Evolutionary conservation across 495 filamentous ascomycete genomes (phyloP).

Genomic region (Symbiotaphrina buchneri): DNA sequence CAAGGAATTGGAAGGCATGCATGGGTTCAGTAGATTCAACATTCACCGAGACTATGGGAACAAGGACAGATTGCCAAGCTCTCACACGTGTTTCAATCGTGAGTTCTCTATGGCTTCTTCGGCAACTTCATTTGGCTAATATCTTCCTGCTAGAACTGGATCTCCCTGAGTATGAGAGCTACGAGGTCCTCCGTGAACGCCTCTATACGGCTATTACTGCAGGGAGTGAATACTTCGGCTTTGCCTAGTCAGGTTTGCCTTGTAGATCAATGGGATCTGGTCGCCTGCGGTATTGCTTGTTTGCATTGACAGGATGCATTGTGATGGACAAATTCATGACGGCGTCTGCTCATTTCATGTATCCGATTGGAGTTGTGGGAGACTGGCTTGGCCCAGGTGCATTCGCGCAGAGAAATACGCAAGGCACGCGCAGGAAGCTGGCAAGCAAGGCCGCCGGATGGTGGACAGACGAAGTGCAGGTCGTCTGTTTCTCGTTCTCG

Average conservation of each 20-base stretch:
- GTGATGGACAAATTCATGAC: too few relatives aligned
- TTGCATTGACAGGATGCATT: too few relatives aligned
- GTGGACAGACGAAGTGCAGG: constrained; percentile 1
- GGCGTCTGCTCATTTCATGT: too few relatives aligned
- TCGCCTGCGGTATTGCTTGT: too few relatives aligned
- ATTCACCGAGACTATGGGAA: constrained; percentile 97
- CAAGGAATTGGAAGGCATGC: constrained; percentile 98
- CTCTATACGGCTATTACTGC: constrained; percentile 86
- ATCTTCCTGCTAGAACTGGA: constrained; percentile 55
- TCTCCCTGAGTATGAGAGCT: constrained; percentile 94
- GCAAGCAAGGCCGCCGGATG: background rate
- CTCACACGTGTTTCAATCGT: constrained; percentile 99
- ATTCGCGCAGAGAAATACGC: too few relatives aligned
- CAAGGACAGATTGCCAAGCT: constrained; percentile 89
- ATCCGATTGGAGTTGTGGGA: too few relatives aligned
- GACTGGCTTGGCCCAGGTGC: too few relatives aligned
- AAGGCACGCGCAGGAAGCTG: background rate
- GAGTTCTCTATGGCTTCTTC: constrained; percentile 22
- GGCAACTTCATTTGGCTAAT: constrained; percentile 12
- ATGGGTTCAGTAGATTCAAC: constrained; percentile 93
- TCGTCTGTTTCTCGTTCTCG: background rate
- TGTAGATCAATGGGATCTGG: too few relatives aligned
- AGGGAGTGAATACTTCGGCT: constrained; percentile 94
- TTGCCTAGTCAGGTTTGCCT: too few relatives aligned
- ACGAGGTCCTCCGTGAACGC: constrained; percentile 70